Evolutionary conservation across 768 basidiomycete genomes (phyloP), one percentile per base, ranked within the genome.

Genomic region (Hortiboletus campestris): DNA sequence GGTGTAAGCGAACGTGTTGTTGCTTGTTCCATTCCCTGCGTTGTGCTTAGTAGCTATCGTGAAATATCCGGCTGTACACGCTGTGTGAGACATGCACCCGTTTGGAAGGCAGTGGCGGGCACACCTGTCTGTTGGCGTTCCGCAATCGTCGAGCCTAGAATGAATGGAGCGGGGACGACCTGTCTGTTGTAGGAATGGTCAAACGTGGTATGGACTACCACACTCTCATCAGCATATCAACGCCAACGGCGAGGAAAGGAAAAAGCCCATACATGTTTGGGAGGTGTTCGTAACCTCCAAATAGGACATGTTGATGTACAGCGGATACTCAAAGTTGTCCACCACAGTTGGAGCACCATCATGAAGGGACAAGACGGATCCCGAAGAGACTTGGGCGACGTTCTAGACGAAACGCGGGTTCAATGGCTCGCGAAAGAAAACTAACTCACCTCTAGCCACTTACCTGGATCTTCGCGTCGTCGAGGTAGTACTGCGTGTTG

Each of bases 131-230:
- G 68, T 65, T 91, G 89, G 25, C 75, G 79, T 56, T 85, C 80
- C 17, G 68, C 56, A 32, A 86, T 89, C 11, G 78, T 79, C 10
- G 84, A 85, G 11, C 78, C 78, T 6, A 82, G 63, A 49, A 83
- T 77, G 57, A 86, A 80, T 2, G 87, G 84, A 39, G 77, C 75
- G 1, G 88, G 87, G 14, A 79, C 63, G 38, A 84, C 68, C 22
- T 74, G 72, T 22, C 88, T 82, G 47, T 82, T 69, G 63, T 89
- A 91, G 1, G 84, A 85, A 63, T 89, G 89, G 61, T 91, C 86
- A 55, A 91, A 78, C 3, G 65, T 62, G 11, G 78, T 71, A 47
- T 75, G 74, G 63, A 80, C 85, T 88, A 47, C 6, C 53, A 31
- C 34, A 16, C 4, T 10, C 14, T 28, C 11, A 28, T 62, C 41